Evolutionary conservation across 176 grass and related monocot genomes (phyloP).

Genomic region (Chrysopogon serrulatus): DNA sequence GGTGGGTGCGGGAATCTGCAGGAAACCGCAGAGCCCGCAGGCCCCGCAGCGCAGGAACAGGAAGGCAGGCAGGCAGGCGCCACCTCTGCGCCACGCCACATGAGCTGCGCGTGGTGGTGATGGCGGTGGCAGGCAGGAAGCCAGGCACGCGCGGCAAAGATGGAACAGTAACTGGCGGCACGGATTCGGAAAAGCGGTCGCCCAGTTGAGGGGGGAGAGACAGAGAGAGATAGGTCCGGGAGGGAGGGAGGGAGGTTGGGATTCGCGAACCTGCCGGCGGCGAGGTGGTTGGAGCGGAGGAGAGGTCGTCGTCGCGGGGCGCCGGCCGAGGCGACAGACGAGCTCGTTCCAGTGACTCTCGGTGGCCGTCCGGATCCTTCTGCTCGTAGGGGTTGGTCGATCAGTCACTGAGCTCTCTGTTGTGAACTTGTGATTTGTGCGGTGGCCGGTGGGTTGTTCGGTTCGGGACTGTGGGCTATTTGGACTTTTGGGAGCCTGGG

Average conservation of each 20-base stretch:
- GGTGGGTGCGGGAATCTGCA: constrained; percentile 39
- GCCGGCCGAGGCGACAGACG: not conserved
- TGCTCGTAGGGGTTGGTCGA: not conserved
- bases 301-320: not conserved
- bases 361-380: constrained; percentile 1
- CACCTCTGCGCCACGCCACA: constrained; percentile 16
- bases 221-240: not conserved
- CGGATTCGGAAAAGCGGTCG: constrained; percentile 11
- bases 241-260: not conserved
- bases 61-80: not conserved
- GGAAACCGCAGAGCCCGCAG: constrained; percentile 9
- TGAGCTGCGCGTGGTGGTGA: constrained; percentile 25
- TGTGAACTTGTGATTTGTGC: not conserved
- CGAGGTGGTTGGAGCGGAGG: not conserved
- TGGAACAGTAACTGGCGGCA: not conserved
- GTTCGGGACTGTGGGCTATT: not conserved
- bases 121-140: not conserved
- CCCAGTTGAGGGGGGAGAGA: not conserved
- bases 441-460: not conserved
- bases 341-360: not conserved
- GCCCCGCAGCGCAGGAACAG: not conserved
- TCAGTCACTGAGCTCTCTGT: not conserved
- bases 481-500: too few species aligned
- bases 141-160: not conserved
- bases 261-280: constrained; percentile 15